phyloP scores from a whole-genome alignment of 495 filamentous ascomycete species.

The Annulohypoxylon moriforme region DNA sequence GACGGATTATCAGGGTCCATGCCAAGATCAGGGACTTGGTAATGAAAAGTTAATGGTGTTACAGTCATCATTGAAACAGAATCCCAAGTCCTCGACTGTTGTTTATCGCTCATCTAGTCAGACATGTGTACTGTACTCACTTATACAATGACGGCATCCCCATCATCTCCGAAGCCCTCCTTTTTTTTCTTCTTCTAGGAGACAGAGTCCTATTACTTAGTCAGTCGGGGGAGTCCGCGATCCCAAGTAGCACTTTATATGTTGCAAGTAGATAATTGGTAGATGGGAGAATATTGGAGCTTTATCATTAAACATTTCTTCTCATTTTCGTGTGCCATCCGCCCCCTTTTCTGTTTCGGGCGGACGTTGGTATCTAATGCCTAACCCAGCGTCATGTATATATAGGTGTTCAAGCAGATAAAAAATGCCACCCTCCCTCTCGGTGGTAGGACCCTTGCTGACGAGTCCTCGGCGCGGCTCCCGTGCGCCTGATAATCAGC shows the following conservation, averaged over 20 bases:
- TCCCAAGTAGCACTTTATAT: neutral
- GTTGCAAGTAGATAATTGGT: neutral
- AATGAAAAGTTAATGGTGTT: neutral
- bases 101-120: conserved; percentile 14
- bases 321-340: conserved; percentile 48
- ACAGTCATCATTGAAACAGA: neutral
- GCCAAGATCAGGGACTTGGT: conserved; percentile 39
- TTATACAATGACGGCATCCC: neutral
- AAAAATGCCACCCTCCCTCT: conserved; percentile 29
- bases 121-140: neutral
- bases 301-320: conserved; percentile 45
- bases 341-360: conserved; percentile 43
- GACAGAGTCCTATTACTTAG: neutral
- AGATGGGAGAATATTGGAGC: neutral
- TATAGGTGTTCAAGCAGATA: conserved; percentile 37
- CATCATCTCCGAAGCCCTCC: neutral
- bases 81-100: neutral
- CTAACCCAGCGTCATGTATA: conserved; percentile 39
- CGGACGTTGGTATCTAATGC: conserved; percentile 50
- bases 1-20: conserved; percentile 41
- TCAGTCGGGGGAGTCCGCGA: neutral
- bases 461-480: conserved; percentile 25
- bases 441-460: conserved; percentile 13
- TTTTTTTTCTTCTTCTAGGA: neutral
- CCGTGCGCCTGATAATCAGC: conserved; percentile 31